Percentiles rank a stretch among this genome's conserved stretches.
phyloP scores from a whole-genome alignment of 2,329 filamentous ascomycete genomes.

The Dryadomyces quercivorus region DNA sequence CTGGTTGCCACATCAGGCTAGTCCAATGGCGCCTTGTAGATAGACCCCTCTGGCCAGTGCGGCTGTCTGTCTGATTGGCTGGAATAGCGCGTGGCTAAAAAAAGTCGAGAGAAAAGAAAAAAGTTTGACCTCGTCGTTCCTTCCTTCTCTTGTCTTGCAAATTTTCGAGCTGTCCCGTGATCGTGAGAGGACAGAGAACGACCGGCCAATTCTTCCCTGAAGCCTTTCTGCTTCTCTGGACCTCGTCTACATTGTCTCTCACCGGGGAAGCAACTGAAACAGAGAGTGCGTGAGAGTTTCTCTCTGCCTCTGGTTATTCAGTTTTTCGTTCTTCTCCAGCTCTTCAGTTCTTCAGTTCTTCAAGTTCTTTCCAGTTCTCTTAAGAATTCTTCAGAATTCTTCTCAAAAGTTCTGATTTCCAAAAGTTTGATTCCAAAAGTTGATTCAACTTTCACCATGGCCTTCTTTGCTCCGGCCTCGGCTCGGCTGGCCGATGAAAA shows the following conservation, averaged over 20 bases:
- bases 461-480: conserved; percentile 36
- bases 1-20: too few species aligned
- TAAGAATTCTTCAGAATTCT: too few species aligned
- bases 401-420: too few species aligned
- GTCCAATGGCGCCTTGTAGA: too few species aligned
- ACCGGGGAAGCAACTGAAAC: neutral
- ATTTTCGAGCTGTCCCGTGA: neutral
- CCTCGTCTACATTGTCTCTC: too few species aligned
- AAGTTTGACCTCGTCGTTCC: neutral
- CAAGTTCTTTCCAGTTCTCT: conserved; percentile 1
- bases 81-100: neutral
- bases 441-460: neutral
- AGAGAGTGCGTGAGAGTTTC: neutral
- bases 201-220: too few species aligned
- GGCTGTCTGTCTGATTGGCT: neutral
- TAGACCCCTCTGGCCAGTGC: too few species aligned
- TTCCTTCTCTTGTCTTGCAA: neutral
- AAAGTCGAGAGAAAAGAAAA: neutral
- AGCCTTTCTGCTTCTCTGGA: too few species aligned
- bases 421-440: too few species aligned
- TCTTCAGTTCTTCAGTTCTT: neutral
- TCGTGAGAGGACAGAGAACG: too few species aligned
- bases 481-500: conserved; percentile 43
- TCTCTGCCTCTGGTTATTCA: neutral
- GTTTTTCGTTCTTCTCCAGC: neutral